Percentiles rank a stretch among this genome's conserved stretches.
Conservation (phyloP, 805 yeast species). For the Nakazawaea laoshanensis region DNA sequence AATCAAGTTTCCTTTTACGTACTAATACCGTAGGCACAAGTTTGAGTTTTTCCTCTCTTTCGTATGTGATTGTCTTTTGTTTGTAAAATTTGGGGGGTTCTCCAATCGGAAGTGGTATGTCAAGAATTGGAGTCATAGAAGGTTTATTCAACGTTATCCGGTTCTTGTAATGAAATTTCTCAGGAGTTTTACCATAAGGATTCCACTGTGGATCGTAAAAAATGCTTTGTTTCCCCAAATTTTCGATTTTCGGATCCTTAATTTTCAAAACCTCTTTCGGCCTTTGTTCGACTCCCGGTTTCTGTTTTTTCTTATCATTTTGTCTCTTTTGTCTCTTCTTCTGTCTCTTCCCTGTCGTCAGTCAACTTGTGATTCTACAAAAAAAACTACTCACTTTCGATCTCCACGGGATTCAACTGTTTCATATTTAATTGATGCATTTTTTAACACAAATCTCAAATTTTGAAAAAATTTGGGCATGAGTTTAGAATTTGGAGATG, state of each 20-base stretch:
- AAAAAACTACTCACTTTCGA: slow-evolving; percentile 13
- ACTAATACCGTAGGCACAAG: slow-evolving; percentile 16
- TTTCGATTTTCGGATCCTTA: slow-evolving; percentile 1
- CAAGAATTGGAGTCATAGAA: slow-evolving; percentile 22
- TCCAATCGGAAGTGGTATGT: slow-evolving; percentile 27
- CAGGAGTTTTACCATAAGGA: slow-evolving; percentile 48
- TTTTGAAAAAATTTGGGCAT: slow-evolving; percentile 5
- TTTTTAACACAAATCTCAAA: slow-evolving; percentile 10
- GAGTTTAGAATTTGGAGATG: slow-evolving; percentile 21
- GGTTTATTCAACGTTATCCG: no score
- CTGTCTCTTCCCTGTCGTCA: slow-evolving; percentile 1
- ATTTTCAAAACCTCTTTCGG: not conserved
- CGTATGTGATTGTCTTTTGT: slow-evolving; percentile 14
- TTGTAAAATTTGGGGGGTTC: slow-evolving; percentile 40
- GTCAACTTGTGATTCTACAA: not conserved
- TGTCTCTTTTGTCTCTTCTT: not conserved
- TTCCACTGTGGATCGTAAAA: slow-evolving; percentile 64
- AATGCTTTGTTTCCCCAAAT: slow-evolving; percentile 40
- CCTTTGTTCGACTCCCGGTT: not conserved
- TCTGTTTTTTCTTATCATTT: not conserved
- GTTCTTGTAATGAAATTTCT: slow-evolving; percentile 18
- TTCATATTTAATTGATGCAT: no score
- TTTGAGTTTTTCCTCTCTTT: slow-evolving; percentile 11
- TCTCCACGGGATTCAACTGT: slow-evolving; percentile 16
- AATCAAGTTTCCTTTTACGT: slow-evolving; percentile 6